phyloP scores from a whole-genome alignment of 1,139 yeast genomes.

The Debaryomyces udenii region DNA sequence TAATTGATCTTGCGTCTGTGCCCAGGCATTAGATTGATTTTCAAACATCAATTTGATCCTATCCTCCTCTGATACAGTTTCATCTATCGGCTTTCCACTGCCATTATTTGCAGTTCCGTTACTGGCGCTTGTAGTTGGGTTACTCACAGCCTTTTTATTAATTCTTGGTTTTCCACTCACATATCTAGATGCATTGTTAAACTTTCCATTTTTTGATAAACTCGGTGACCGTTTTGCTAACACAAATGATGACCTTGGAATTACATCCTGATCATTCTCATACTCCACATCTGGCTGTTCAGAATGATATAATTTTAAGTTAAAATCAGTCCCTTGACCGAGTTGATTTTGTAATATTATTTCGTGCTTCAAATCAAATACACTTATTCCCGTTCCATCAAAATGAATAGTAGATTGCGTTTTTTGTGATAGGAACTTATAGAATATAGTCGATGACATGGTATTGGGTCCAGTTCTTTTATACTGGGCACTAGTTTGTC shows the following conservation, averaged over 20 bases:
- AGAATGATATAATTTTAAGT: conserved; percentile 62
- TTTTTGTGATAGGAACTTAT: conserved; percentile 84
- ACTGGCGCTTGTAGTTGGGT: conserved; percentile 24
- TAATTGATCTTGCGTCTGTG: conserved; percentile 88
- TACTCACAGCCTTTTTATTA: conserved; percentile 40
- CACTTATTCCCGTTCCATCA: conserved; percentile 96
- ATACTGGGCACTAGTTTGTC: background rate
- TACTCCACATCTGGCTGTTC: conserved; percentile 78
- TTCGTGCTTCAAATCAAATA: conserved; percentile 90
- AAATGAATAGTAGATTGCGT: conserved; percentile 78
- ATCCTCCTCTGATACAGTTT: conserved; percentile 75
- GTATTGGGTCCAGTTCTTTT: background rate
- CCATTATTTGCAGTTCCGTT: conserved; percentile 20
- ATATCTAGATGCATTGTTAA: conserved; percentile 72
- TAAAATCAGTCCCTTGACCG: conserved; percentile 85
- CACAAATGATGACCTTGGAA: conserved; percentile 86
- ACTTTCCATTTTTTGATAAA: conserved; percentile 55
- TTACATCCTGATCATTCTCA: conserved; percentile 87
- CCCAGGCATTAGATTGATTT: conserved; percentile 93
- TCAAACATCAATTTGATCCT: conserved; percentile 88
- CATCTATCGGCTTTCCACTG: conserved; percentile 29
- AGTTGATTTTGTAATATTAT: conserved; percentile 80
- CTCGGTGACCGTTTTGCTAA: conserved; percentile 83
- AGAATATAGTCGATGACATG: conserved; percentile 92
- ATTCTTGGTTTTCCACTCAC: conserved; percentile 83